Evolutionary conservation across 495 filamentous ascomycete species (phyloP).

Genomic region (Penicillium paxilli): DNA sequence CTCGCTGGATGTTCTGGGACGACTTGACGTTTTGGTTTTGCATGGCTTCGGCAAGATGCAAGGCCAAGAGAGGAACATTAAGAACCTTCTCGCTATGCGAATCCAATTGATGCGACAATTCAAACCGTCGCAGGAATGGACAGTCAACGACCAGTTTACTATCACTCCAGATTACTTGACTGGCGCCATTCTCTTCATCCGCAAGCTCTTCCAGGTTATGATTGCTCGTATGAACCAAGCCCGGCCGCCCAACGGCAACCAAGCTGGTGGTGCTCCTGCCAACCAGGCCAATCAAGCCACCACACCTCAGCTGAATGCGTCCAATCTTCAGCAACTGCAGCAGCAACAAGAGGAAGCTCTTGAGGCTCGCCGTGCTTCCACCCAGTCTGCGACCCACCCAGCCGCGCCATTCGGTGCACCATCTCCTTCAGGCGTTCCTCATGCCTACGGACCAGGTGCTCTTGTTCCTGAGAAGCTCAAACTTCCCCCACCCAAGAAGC

Average conservation of each 20-base stretch:
- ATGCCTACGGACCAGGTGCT: constrained; percentile 45
- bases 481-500: constrained; percentile 62
- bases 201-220: constrained; percentile 42
- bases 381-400: constrained; percentile 56
- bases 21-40: constrained; percentile 41
- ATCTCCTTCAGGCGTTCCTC: constrained; percentile 71
- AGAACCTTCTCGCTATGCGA: constrained; percentile 48
- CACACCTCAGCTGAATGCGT: constrained; percentile 59
- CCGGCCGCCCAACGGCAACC: constrained; percentile 28
- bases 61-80: constrained; percentile 44
- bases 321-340: constrained; percentile 61
- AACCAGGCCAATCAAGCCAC: constrained; percentile 29
- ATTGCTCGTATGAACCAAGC: constrained; percentile 40
- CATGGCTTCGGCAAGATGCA: constrained; percentile 36
- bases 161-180: constrained; percentile 58
- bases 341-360: constrained; percentile 48
- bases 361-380: constrained; percentile 51
- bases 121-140: constrained; percentile 48
- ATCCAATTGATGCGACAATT: constrained; percentile 61
- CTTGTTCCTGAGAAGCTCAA: constrained; percentile 58
- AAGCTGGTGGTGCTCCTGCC: constrained; percentile 24
- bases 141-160: constrained; percentile 56
- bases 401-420: constrained; percentile 68
- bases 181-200: constrained; percentile 45
- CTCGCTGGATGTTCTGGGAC: constrained; percentile 37